A percentile compares a stretch with the other conserved stretches of the same genome.
Conservation (phyloP, 2,329 filamentous ascomycete genomes). For the Penicillium sp. region DNA sequence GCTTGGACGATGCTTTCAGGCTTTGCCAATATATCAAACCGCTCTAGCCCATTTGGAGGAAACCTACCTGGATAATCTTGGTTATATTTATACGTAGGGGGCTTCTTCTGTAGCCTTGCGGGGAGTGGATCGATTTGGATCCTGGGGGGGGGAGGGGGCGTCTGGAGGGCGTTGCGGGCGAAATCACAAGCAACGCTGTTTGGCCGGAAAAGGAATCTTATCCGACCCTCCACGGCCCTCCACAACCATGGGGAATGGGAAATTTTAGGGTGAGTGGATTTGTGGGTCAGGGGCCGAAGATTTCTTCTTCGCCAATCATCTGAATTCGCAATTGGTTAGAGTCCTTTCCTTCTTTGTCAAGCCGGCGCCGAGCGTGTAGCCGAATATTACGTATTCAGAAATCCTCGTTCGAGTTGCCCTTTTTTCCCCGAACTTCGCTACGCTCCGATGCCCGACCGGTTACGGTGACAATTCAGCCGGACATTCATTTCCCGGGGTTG, state of each 20-base stretch:
- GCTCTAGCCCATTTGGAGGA: background rate
- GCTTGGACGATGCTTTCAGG: background rate
- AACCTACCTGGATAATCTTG: background rate
- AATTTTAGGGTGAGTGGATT: background rate
- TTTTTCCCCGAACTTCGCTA: background rate
- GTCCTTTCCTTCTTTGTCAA: background rate
- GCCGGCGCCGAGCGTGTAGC: background rate
- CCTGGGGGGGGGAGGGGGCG: background rate
- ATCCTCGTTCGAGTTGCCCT: slow-evolving; percentile 3
- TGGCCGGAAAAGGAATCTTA: slow-evolving; percentile 3
- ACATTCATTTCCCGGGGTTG: background rate
- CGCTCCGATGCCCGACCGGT: background rate
- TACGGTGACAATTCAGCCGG: background rate
- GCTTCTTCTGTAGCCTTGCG: background rate
- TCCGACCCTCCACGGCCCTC: slow-evolving; percentile 1
- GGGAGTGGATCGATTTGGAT: background rate
- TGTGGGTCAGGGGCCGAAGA: slow-evolving; percentile 1
- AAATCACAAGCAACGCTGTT: background rate
- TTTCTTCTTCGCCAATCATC: background rate
- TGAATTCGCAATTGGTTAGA: background rate
- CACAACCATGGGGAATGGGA: background rate
- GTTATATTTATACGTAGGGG: background rate
- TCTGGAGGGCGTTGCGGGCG: background rate
- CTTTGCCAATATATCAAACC: background rate
- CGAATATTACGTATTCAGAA: background rate